Base-by-base conservation (phyloP, 2,329 filamentous ascomycete species). In the Allantophomopsis cytisporea region DNA sequence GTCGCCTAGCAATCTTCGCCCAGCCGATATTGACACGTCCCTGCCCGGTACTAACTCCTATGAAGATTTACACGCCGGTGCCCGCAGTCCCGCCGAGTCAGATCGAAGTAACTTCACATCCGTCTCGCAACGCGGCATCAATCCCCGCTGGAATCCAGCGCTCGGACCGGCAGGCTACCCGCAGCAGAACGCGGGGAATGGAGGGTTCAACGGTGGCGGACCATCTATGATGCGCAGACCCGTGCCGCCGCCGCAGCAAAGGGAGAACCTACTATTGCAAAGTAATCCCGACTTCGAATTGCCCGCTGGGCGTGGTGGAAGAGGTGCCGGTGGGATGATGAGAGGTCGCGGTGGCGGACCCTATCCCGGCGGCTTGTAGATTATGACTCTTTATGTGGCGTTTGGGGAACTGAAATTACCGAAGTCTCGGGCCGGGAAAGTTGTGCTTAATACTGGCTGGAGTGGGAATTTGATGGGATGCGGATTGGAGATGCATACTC, bases 41-140 rank as follows among this genome's bases (percentile, higher is more conserved):
- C 31, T 14, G 21, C 28, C 36, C 6, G 49, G 36, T 20, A 63
- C 62, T 39, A 61, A 64, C 28, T 68, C 67, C 13, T 78, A 76
- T 47, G 82, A 87, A 45, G 76, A 82, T 45, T 55, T 80, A 30
- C 72, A 71, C 35, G 61, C 72, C 35, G 71, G 69, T 36, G 64
- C 70, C 35, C 73, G 83, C 50, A 89, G 79, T 51, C 87, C 83
- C 23, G 75, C 79, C 21, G 73, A 79, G 50, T 89, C 82, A 45
- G 85, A 94, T 53, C 72, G 76, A 17, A 89, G 80, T 35, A 83
- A 82, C 50, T 95, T 94, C 60, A 95, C 89, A 1, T 91, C 83
- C 10, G 81, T 96, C 35, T 89, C 82, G 0, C 87, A 95, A 59
- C 74, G 89, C 28, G 83, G 83, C 1, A 65, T 95, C 40, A 95